Conservation (phyloP, 495 filamentous ascomycete genomes). For the Opeltia flavorubescens region DNA sequence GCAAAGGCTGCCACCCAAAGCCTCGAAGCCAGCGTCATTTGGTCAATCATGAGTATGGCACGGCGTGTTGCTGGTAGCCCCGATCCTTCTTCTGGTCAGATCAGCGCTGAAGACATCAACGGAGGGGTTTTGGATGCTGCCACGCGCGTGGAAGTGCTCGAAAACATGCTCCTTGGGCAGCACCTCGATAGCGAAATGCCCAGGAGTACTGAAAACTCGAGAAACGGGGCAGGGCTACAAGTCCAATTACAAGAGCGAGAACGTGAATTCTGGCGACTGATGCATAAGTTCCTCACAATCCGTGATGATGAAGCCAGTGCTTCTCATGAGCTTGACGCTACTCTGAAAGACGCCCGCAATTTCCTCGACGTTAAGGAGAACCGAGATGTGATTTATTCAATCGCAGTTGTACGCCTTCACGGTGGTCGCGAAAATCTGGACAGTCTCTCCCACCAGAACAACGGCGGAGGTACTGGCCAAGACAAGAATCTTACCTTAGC, state of each 20-base stretch:
- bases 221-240: slow-evolving; percentile 25
- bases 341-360: slow-evolving; percentile 44
- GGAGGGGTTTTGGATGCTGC: slow-evolving; percentile 48
- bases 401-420: slow-evolving; percentile 63
- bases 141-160: slow-evolving; percentile 56
- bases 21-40: slow-evolving; percentile 59
- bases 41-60: slow-evolving; percentile 42
- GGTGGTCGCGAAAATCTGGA: slow-evolving; percentile 52
- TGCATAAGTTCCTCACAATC: slow-evolving; percentile 58
- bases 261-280: slow-evolving; percentile 65
- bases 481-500: slow-evolving; percentile 65
- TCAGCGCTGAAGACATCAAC: slow-evolving; percentile 22
- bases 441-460: slow-evolving; percentile 40
- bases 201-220: slow-evolving; percentile 26
- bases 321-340: slow-evolving; percentile 47
- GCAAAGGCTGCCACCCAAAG: slow-evolving; percentile 32
- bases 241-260: slow-evolving; percentile 45
- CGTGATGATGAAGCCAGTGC: slow-evolving; percentile 46
- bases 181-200: slow-evolving; percentile 46
- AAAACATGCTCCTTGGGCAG: slow-evolving; percentile 57
- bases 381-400: slow-evolving; percentile 82
- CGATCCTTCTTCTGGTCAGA: slow-evolving; percentile 12
- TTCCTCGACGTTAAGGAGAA: slow-evolving; percentile 70
- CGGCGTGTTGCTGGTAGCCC: slow-evolving; percentile 20
- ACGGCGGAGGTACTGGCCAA: slow-evolving; percentile 54